Conservation (phyloP, 75 land plant genomes). For the Adiantum capillusveneris region DNA sequence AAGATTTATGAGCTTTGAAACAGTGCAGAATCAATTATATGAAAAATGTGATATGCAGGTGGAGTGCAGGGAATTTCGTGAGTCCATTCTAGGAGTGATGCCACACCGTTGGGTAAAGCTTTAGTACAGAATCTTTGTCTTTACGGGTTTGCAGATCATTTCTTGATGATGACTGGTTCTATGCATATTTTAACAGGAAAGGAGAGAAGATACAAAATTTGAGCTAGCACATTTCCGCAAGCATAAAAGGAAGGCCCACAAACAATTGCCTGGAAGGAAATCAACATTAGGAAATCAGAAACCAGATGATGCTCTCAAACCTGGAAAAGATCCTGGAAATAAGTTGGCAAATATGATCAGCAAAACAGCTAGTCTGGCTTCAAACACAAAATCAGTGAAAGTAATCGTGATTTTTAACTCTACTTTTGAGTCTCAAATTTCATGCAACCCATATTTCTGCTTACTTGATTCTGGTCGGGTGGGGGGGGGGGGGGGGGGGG, state of each 20-base stretch:
- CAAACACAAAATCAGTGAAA: constrained; percentile 38
- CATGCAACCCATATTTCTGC: too few relatives aligned
- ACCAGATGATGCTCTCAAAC: constrained; percentile 62
- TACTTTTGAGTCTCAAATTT: too few relatives aligned
- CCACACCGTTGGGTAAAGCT: constrained; percentile 99
- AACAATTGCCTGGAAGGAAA: constrained; percentile 54
- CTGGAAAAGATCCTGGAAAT: constrained; percentile 78
- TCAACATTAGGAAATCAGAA: constrained; percentile 30
- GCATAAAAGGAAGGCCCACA: constrained; percentile 71
- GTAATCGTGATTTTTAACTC: too few relatives aligned
- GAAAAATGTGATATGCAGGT: constrained; percentile 36
- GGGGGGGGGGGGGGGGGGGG: too few relatives aligned
- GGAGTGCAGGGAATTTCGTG: constrained; percentile 89
- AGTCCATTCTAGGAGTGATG: constrained; percentile 90
- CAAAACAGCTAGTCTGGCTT: constrained; percentile 71
- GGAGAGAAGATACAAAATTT: constrained; percentile 80
- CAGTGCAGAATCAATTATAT: neutral
- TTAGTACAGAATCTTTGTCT: too few relatives aligned
- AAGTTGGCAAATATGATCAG: constrained; percentile 62
- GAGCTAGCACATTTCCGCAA: constrained; percentile 73
- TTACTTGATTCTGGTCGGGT: too few relatives aligned
- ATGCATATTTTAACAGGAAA: constrained; percentile 49
- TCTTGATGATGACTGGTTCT: too few relatives aligned
- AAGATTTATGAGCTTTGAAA: too few relatives aligned
- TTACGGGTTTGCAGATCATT: too few relatives aligned